Percentiles rank a stretch among this genome's conserved stretches.
These are phyloP conservation scores for Pulveroboletus sp. DNA, from an alignment of 768 basidiomycete genomes.

Conservation along the genomic window DNA sequence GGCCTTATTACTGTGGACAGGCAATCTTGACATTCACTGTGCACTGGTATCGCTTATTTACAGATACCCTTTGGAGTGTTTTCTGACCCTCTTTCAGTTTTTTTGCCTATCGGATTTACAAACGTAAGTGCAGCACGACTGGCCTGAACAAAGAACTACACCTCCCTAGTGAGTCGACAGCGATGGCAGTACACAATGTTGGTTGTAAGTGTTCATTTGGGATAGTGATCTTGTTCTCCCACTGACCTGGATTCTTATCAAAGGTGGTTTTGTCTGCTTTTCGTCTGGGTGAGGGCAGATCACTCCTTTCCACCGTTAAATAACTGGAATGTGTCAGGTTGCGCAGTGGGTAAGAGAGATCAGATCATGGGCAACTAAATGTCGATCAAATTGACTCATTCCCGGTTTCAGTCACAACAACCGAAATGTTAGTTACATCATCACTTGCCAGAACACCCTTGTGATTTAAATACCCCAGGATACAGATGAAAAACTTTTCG, in stretches of 20 bases:
- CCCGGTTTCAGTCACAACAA: conserved; percentile 24
- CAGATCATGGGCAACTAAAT: background rate
- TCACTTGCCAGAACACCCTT: background rate
- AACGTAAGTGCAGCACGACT: conserved; percentile 26
- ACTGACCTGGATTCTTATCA: conserved; percentile 1
- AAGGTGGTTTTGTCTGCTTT: conserved; percentile 30
- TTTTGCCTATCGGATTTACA: conserved; percentile 41
- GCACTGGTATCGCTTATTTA: conserved; percentile 38
- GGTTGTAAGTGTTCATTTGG: conserved; percentile 29
- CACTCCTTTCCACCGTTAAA: background rate
- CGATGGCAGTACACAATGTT: conserved; percentile 31
- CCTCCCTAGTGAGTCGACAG: conserved; percentile 23
- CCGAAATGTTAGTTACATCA: conserved; percentile 25
- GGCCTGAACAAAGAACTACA: background rate
- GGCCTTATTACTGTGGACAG: conserved; percentile 1
- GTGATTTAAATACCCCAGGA: conserved; percentile 15
- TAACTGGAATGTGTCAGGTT: conserved; percentile 28
- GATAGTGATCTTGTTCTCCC: background rate
- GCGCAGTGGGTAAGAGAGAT: conserved; percentile 25
- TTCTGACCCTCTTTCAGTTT: conserved; percentile 24
- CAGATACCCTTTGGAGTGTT: background rate
- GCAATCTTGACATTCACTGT: conserved; percentile 30
- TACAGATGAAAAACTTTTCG: conserved; percentile 19
- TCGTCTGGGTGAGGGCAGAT: conserved; percentile 25
- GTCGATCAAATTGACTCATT: conserved; percentile 17